Evolutionary conservation across 495 filamentous ascomycete species (phyloP).

Genomic region (Aspergillus homomorphus): DNA sequence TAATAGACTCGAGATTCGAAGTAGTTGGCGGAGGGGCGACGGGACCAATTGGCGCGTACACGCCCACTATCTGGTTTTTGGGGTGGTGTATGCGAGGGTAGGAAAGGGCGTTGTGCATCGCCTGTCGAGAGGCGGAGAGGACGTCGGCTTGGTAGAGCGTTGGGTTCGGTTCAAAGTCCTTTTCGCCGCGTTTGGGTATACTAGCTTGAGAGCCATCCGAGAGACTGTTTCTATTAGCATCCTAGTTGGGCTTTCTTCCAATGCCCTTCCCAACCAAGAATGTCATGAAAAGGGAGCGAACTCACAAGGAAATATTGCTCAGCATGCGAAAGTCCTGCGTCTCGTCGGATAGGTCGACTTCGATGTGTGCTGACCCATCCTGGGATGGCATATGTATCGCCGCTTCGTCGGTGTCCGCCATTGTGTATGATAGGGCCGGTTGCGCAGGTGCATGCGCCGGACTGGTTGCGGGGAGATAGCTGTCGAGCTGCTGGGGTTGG

Average conservation of each 20-base stretch:
- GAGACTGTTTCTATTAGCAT: conserved; percentile 22
- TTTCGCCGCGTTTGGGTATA: conserved; percentile 79
- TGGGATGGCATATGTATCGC: conserved; percentile 29
- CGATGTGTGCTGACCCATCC: conserved; percentile 35
- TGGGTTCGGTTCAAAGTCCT: conserved; percentile 93
- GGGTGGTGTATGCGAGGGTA: conserved; percentile 63
- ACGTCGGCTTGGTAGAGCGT: conserved; percentile 73
- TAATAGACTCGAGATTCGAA: conserved; percentile 13
- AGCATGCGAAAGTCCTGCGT: conserved; percentile 86
- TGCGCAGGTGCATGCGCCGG: neutral
- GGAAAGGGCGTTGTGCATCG: conserved; percentile 85
- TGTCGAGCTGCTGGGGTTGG: neutral
- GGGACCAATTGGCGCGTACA: conserved; percentile 44
- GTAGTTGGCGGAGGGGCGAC: conserved; percentile 24
- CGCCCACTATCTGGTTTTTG: conserved; percentile 53
- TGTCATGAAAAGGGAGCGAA: too few relatives aligned
- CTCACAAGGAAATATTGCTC: conserved; percentile 54
- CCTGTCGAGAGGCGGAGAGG: conserved; percentile 75
- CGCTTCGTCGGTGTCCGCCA: conserved; percentile 52
- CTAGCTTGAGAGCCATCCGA: conserved; percentile 35
- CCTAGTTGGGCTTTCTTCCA: too few relatives aligned
- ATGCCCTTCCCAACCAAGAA: too few relatives aligned
- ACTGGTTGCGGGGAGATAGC: conserved; percentile 4
- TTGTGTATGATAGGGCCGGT: conserved; percentile 16
- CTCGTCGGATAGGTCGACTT: conserved; percentile 74